Evolutionary conservation across 1,284 basidiomycete genomes (phyloP).

Genomic region (Ustilago tritici): DNA sequence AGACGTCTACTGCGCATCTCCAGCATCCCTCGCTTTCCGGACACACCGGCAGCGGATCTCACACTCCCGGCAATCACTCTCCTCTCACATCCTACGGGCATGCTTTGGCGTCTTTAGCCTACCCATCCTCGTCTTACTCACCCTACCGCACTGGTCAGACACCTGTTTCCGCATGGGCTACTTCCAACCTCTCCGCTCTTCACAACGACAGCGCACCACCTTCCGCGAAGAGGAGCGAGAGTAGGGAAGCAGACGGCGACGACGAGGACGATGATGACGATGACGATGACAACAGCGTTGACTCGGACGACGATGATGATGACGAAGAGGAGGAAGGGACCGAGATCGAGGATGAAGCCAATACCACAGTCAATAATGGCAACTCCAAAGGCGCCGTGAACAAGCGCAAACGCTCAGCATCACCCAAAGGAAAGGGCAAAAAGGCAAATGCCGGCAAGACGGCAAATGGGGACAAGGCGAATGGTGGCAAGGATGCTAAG

Average conservation of each 20-base stretch:
- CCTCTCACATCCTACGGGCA: slow-evolving; percentile 48
- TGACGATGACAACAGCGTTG: slow-evolving; percentile 33
- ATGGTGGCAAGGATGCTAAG: slow-evolving; percentile 23
- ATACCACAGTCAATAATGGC: slow-evolving; percentile 28
- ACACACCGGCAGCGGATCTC: slow-evolving; percentile 29
- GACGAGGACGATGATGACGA: slow-evolving; percentile 42
- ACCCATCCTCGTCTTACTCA: slow-evolving; percentile 41
- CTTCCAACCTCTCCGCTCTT: slow-evolving; percentile 39
- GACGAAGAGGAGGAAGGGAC: slow-evolving; percentile 36
- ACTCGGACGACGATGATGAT: slow-evolving; percentile 41
- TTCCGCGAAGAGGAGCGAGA: slow-evolving; percentile 37
- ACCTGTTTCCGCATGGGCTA: slow-evolving; percentile 27
- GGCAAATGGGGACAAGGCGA: slow-evolving; percentile 20
- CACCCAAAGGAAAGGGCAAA: slow-evolving; percentile 32
- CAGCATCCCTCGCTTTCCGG: slow-evolving; percentile 42
- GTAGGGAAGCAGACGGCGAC: slow-evolving; percentile 21
- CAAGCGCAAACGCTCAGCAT: slow-evolving; percentile 10
- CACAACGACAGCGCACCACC: slow-evolving; percentile 25
- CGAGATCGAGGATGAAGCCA: slow-evolving; percentile 34
- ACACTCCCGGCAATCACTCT: slow-evolving; percentile 37
- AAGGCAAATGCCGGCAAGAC: slow-evolving; percentile 29
- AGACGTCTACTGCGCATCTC: slow-evolving; percentile 36
- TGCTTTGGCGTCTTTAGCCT: slow-evolving; percentile 49
- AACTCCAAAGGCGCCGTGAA: background rate
- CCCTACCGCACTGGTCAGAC: slow-evolving; percentile 32